Evolutionary conservation across 2,329 filamentous ascomycete species (phyloP).

Genomic region (Canariomyces notabilis): DNA sequence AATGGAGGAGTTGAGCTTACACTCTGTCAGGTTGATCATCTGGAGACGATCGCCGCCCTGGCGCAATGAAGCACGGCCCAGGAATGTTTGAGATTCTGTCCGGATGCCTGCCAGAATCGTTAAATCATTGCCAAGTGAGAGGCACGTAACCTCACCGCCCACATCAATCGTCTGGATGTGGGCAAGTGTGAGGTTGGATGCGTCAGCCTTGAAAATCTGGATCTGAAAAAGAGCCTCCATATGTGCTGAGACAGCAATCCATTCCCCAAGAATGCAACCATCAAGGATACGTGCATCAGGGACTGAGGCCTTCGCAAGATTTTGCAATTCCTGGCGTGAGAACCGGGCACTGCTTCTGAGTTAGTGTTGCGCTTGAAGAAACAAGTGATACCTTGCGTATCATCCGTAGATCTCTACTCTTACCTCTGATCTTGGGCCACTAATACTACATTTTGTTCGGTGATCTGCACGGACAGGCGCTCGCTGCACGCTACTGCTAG

Average conservation of each 20-base stretch:
- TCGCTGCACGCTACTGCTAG: constrained; percentile 39
- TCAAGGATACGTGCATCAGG: constrained; percentile 40
- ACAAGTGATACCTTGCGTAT: not conserved
- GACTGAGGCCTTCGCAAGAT: constrained; percentile 22
- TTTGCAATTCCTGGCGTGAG: constrained; percentile 11
- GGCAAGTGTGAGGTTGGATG: constrained; percentile 25
- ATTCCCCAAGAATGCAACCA: constrained; percentile 31
- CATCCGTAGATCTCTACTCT: not conserved
- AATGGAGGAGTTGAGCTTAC: constrained; percentile 19
- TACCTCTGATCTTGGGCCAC: constrained; percentile 33
- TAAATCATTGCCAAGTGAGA: constrained; percentile 33
- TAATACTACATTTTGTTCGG: constrained; percentile 43
- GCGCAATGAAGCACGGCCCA: constrained; percentile 29
- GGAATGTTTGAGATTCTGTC: constrained; percentile 28
- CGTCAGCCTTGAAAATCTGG: constrained; percentile 36
- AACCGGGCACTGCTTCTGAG: constrained; percentile 10
- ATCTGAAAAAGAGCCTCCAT: constrained; percentile 34
- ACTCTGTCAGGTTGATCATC: constrained; percentile 19
- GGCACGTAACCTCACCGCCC: constrained; percentile 46
- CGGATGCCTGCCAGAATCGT: constrained; percentile 32
- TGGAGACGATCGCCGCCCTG: constrained; percentile 4
- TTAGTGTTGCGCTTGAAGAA: not conserved
- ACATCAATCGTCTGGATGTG: constrained; percentile 31
- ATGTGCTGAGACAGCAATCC: constrained; percentile 41
- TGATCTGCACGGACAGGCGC: constrained; percentile 48